phyloP scores from a whole-genome alignment of 176 grass and related monocot species.

The Puya raimondii region DNA sequence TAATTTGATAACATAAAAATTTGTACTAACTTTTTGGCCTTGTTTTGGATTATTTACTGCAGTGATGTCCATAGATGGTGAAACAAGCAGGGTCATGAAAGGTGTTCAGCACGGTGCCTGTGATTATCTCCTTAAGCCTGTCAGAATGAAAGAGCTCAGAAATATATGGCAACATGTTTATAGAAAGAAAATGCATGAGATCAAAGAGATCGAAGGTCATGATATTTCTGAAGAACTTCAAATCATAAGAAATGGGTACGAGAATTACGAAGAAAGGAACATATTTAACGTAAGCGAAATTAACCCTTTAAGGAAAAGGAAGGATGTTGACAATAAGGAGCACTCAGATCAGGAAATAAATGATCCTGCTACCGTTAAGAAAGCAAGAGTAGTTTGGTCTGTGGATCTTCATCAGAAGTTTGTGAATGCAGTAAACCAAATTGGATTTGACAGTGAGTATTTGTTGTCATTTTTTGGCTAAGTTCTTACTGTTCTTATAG shows the following conservation, averaged over 20 bases:
- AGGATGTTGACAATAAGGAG: slow-evolving; percentile 56
- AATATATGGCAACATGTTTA: slow-evolving; percentile 99
- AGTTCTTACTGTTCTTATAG: neutral
- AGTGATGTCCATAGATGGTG: slow-evolving; percentile 99
- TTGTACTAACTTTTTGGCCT: neutral
- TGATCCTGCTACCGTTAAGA: slow-evolving; percentile 63
- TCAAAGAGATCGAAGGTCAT: slow-evolving; percentile 83
- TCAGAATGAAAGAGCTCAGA: slow-evolving; percentile 94
- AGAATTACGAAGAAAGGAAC: slow-evolving; percentile 63
- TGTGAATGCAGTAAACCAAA: slow-evolving; percentile 98
- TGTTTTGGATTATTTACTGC: slow-evolving; percentile 35
- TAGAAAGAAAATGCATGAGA: slow-evolving; percentile 91
- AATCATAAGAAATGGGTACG: slow-evolving; percentile 51
- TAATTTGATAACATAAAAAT: neutral
- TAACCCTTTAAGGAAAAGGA: slow-evolving; percentile 48
- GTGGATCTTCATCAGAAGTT: slow-evolving; percentile 97
- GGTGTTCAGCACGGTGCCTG: slow-evolving; percentile 97
- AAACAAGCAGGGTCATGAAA: slow-evolving; percentile 99
- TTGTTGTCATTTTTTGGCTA: slow-evolving; percentile 7
- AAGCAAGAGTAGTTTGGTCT: slow-evolving; percentile 96
- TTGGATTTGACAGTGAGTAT: slow-evolving; percentile 96
- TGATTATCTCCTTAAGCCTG: slow-evolving; percentile 96
- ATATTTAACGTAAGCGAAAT: slow-evolving; percentile 36
- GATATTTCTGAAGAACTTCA: slow-evolving; percentile 60
- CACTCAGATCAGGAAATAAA: slow-evolving; percentile 62